Conservation (phyloP, 2,329 filamentous ascomycete genomes). For the Aspergillus ochraceus region DNA sequence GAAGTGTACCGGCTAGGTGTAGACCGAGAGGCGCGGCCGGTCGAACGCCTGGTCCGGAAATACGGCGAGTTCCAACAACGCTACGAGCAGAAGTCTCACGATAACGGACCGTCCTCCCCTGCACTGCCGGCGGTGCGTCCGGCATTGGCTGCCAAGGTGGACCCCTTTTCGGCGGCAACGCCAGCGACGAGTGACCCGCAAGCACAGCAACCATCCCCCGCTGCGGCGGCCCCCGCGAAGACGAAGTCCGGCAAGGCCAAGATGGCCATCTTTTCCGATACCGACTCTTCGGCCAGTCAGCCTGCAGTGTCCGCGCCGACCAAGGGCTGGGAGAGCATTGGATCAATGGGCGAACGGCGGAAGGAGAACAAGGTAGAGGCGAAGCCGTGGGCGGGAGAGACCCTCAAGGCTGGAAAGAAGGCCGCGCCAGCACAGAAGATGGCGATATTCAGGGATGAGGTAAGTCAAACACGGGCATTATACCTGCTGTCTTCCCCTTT, state of each 20-base stretch:
- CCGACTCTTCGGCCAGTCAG: slow-evolving; percentile 59
- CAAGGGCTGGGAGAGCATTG: slow-evolving; percentile 90
- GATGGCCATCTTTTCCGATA: slow-evolving; percentile 87
- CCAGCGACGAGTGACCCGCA: slow-evolving; percentile 65
- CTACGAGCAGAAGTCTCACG: slow-evolving; percentile 65
- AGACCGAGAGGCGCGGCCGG: slow-evolving; percentile 80
- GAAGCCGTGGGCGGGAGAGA: slow-evolving; percentile 90
- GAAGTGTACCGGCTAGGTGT: slow-evolving; percentile 91
- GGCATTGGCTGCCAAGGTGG: slow-evolving; percentile 79
- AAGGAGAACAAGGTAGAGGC: slow-evolving; percentile 90
- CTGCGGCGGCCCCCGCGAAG: slow-evolving; percentile 48
- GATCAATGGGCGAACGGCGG: slow-evolving; percentile 79
- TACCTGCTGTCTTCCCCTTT: slow-evolving; percentile 35
- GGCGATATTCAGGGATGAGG: slow-evolving; percentile 91
- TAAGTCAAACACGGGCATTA: slow-evolving; percentile 57
- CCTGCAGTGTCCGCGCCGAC: slow-evolving; percentile 54
- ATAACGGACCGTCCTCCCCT: slow-evolving; percentile 74
- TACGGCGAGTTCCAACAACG: slow-evolving; percentile 88
- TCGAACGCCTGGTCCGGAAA: slow-evolving; percentile 79
- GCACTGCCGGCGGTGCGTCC: slow-evolving; percentile 81
- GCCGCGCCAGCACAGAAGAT: slow-evolving; percentile 77
- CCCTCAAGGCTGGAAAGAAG: slow-evolving; percentile 81
- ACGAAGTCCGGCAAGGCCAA: slow-evolving; percentile 74
- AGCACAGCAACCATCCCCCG: slow-evolving; percentile 55
- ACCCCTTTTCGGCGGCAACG: slow-evolving; percentile 68